phyloP scores from a whole-genome alignment of 176 grass and related monocot genomes.

The Eleusine indica region DNA sequence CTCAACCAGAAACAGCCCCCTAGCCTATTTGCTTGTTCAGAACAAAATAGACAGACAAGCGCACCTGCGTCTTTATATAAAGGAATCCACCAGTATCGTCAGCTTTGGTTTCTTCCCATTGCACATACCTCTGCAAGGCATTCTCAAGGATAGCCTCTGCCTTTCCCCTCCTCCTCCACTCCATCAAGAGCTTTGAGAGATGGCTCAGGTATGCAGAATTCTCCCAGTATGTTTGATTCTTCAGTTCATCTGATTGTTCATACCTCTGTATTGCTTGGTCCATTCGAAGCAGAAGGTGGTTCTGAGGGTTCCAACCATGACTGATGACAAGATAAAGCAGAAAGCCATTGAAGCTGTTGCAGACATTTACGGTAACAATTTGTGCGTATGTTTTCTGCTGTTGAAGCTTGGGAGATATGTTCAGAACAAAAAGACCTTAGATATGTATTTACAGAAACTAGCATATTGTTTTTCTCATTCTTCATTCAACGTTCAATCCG shows the following conservation, averaged over 20 bases:
- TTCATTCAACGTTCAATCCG: background rate
- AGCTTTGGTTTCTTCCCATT: conserved; percentile 42
- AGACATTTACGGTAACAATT: conserved; percentile 71
- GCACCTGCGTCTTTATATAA: conserved; percentile 42
- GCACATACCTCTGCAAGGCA: conserved; percentile 30
- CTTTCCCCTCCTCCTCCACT: conserved; percentile 7
- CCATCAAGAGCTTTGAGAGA: conserved; percentile 43
- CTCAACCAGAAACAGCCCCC: conserved; percentile 3
- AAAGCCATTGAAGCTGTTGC: conserved; percentile 87
- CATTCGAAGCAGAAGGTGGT: conserved; percentile 72
- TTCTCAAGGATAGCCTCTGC: conserved; percentile 17
- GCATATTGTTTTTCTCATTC: background rate
- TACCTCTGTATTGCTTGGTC: background rate
- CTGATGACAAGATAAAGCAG: conserved; percentile 85
- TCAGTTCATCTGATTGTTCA: background rate
- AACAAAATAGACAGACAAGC: conserved; percentile 16
- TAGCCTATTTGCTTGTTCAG: background rate
- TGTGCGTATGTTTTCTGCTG: background rate
- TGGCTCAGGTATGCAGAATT: conserved; percentile 69
- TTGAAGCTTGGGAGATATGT: background rate
- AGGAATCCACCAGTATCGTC: conserved; percentile 36
- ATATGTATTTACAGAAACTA: background rate
- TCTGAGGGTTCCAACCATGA: conserved; percentile 78
- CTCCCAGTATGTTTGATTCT: background rate
- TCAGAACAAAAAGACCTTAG: background rate